These are phyloP conservation scores for Helianthus annuus DNA, from an alignment of 129 eudicot genomes.

Conservation along the genomic window DNA sequence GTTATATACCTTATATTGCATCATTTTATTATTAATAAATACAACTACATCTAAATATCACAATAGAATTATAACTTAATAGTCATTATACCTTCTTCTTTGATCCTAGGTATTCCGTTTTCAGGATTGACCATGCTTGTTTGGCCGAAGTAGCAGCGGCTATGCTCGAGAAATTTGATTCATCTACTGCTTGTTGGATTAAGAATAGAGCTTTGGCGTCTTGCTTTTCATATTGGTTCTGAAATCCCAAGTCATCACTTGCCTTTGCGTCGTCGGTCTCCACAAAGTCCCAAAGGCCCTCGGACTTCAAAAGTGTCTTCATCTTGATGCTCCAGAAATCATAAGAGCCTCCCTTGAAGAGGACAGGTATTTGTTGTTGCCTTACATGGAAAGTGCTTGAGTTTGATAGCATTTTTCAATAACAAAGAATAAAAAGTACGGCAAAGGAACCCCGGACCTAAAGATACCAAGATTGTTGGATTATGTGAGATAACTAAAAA, in stretches of 20 bases:
- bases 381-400: neutral
- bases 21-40: neutral
- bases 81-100: neutral
- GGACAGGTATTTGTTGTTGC: neutral
- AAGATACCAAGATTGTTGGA: conserved; percentile 1
- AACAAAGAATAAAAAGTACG: neutral
- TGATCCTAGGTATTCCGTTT: neutral
- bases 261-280: neutral
- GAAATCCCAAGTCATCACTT: neutral
- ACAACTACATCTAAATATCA: neutral
- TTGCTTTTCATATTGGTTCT: neutral
- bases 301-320: neutral
- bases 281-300: neutral
- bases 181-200: conserved; percentile 21
- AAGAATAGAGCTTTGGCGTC: conserved; percentile 25
- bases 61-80: neutral
- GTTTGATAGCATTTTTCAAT: neutral
- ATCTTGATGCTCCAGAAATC: conserved; percentile 19
- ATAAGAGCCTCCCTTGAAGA: neutral
- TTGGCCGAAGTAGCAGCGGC: conserved; percentile 2
- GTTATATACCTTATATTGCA: no score
- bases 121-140: neutral
- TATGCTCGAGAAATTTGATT: conserved; percentile 17
- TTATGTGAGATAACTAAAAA: neutral
- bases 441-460: neutral